These are phyloP conservation scores for Nymphaea thermarum DNA, from an alignment of 164 flowering plant genomes.

Conservation along the genomic window DNA sequence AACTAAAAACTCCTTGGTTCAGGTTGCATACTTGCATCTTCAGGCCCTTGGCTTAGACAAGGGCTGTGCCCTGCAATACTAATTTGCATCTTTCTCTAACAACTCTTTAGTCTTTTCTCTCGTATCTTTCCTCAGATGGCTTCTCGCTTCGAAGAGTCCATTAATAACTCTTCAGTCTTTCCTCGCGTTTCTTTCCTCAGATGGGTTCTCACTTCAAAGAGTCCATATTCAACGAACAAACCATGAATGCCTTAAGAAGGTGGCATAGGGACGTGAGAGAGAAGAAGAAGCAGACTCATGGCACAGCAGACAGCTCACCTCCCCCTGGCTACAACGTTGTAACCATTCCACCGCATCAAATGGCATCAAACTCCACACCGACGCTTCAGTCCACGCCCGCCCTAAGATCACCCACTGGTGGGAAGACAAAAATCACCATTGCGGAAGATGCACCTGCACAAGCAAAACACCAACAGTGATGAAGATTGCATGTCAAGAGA, in stretches of 20 bases:
- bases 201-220: slow-evolving; percentile 53
- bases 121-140: slow-evolving; percentile 39
- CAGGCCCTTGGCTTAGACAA: too few relatives aligned
- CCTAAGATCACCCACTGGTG: background rate
- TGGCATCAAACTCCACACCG: background rate
- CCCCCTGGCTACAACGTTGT: background rate
- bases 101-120: background rate
- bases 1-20: too few relatives aligned
- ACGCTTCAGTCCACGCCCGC: background rate
- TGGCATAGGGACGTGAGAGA: slow-evolving; percentile 36
- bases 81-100: too few relatives aligned
- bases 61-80: too few relatives aligned
- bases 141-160: slow-evolving; percentile 31
- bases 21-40: too few relatives aligned
- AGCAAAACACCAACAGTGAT: too few relatives aligned
- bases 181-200: slow-evolving; percentile 13
- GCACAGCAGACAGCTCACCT: background rate
- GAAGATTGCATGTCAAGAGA: too few relatives aligned
- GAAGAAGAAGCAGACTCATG: slow-evolving; percentile 16
- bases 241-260: slow-evolving; percentile 20
- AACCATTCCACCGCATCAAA: background rate
- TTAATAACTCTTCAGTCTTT: background rate
- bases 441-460: too few relatives aligned
- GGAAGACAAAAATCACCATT: background rate
- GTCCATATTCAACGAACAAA: slow-evolving; percentile 32